phyloP scores from a whole-genome alignment of 805 yeast genomes.

The Yamadazyma phyllophila region DNA sequence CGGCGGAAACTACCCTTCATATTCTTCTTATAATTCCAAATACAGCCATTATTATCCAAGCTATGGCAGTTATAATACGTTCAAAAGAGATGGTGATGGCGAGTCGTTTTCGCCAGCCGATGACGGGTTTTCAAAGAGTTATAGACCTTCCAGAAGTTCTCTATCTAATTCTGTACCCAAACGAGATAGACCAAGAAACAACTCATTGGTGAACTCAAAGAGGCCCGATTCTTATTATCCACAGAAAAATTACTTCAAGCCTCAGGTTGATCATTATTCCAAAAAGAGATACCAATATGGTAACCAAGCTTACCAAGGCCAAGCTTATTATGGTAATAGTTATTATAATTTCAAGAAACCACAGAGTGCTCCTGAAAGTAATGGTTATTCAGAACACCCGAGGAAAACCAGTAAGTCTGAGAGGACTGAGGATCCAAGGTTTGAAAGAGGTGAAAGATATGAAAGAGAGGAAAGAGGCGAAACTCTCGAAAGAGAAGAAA shows the following conservation, averaged over 20 bases:
- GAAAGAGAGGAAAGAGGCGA: not conserved
- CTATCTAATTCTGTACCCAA: constrained; percentile 24
- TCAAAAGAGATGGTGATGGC: constrained; percentile 11
- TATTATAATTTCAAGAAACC: constrained; percentile 3
- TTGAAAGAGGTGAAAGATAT: too few relatives aligned
- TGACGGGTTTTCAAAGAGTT: not conserved
- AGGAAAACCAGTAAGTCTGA: too few relatives aligned
- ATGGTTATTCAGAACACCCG: not conserved
- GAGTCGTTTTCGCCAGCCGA: not conserved
- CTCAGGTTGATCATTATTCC: constrained; percentile 17
- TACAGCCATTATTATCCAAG: constrained; percentile 20
- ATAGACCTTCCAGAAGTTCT: constrained; percentile 16
- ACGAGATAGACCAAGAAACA: constrained; percentile 12
- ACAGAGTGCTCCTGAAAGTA: not conserved
- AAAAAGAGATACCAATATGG: constrained; percentile 7
- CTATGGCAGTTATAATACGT: constrained; percentile 21
- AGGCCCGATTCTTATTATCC: constrained; percentile 31
- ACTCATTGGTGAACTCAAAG: constrained; percentile 21
- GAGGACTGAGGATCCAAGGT: too few relatives aligned
- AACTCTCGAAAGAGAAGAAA: constrained; percentile 44
- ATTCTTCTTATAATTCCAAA: constrained; percentile 11
- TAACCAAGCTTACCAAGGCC: not conserved
- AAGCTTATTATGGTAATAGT: not conserved
- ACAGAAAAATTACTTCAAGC: constrained; percentile 15
- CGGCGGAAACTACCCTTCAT: constrained; percentile 5